These are phyloP conservation scores for Neofusicoccum kwambonambiense DNA, from an alignment of 2,329 filamentous ascomycete genomes.

Conservation along the genomic window DNA sequence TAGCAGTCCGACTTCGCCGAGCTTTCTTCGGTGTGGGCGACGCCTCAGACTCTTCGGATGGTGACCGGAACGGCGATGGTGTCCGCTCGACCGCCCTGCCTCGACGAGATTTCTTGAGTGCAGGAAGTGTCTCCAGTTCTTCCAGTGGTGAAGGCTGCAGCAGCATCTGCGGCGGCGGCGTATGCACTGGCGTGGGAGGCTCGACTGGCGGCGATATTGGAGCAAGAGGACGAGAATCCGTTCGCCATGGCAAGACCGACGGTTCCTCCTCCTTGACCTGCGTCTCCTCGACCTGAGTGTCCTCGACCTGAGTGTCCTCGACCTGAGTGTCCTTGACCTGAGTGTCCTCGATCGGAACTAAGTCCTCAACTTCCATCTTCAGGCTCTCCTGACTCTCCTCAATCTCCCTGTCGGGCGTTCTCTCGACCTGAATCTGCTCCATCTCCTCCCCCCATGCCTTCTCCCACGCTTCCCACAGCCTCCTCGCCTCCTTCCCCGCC, in stretches of 20 bases:
- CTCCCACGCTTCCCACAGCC: background rate
- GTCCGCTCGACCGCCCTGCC: background rate
- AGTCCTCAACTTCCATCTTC: no score
- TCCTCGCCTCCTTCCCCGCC: background rate
- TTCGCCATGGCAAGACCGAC: no score
- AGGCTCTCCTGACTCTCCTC: background rate
- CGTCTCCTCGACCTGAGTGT: background rate
- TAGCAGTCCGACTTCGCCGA: background rate
- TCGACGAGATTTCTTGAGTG: background rate
- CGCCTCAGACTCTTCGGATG: background rate
- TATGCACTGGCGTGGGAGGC: background rate
- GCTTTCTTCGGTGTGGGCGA: background rate
- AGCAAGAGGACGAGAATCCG: background rate
- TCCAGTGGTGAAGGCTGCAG: background rate
- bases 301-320: background rate
- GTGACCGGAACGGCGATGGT: no score
- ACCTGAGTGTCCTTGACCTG: background rate
- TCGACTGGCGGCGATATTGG: background rate
- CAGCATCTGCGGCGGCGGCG: no score
- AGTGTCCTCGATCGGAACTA: no score
- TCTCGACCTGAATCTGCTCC: background rate
- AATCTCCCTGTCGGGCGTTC: background rate
- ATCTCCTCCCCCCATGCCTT: background rate
- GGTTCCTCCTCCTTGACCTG: background rate
- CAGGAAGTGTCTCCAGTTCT: background rate